Evolutionary conservation across 805 yeast genomes (phyloP).

Genomic region (Starmerella scarabaei): DNA sequence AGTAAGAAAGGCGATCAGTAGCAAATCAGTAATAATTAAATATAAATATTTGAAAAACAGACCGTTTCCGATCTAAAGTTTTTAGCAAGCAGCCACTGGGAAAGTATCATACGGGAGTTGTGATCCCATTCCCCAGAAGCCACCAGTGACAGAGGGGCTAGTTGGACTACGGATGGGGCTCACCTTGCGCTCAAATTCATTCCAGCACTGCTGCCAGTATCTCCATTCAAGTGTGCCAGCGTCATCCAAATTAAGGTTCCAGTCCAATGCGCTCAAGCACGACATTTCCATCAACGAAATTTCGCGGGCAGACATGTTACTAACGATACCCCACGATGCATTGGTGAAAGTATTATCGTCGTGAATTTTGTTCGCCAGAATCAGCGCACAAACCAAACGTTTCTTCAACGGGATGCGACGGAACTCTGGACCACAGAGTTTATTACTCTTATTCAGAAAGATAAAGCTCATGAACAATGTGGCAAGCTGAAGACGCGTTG

Average conservation of each 20-base stretch:
- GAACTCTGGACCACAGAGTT: conserved; percentile 1
- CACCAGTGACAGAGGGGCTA: neutral
- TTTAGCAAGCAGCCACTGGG: conserved; percentile 14
- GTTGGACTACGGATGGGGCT: neutral
- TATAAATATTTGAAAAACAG: too few relatives aligned
- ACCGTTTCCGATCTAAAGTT: too few relatives aligned
- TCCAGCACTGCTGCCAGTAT: conserved; percentile 17
- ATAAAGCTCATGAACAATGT: conserved; percentile 71
- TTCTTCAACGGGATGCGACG: conserved; percentile 30
- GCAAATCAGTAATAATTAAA: too few relatives aligned
- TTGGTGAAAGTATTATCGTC: conserved; percentile 95
- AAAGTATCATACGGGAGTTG: conserved; percentile 6
- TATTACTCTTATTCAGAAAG: conserved; percentile 44
- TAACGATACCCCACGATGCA: conserved; percentile 92
- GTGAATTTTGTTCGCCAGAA: conserved; percentile 83
- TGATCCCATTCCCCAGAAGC: neutral
- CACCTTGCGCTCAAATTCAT: conserved; percentile 8
- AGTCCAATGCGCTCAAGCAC: conserved; percentile 38
- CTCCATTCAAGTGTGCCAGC: conserved; percentile 14
- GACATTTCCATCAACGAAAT: conserved; percentile 56
- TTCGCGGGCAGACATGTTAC: conserved; percentile 51
- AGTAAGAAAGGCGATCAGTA: too few relatives aligned
- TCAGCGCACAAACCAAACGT: conserved; percentile 51
- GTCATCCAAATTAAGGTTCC: conserved; percentile 12
- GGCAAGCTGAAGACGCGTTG: conserved; percentile 76